These are phyloP conservation scores for Sphagnum fallax DNA, from an alignment of 228 moss, liverwort and hornwort genomes.

Conservation along the genomic window DNA sequence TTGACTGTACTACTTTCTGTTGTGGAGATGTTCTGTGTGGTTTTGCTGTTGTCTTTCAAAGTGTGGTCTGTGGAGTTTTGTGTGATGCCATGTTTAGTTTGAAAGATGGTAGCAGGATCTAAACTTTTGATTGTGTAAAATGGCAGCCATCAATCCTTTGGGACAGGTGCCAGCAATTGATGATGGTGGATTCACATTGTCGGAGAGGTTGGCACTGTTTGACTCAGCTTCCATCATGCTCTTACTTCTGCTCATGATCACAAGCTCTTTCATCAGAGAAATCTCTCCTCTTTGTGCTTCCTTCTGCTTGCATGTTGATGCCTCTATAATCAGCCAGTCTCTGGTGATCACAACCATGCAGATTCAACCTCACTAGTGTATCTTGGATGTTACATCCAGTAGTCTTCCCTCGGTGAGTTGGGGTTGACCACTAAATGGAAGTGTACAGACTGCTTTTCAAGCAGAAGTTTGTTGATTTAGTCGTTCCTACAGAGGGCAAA, in stretches of 20 bases:
- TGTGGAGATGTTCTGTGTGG: neutral
- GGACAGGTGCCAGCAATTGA: slow-evolving; percentile 51
- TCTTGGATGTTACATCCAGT: too few relatives aligned
- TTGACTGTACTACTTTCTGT: neutral
- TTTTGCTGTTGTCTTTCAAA: neutral
- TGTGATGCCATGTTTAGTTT: neutral
- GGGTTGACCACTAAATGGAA: too few relatives aligned
- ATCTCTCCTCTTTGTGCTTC: neutral
- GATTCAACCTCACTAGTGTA: too few relatives aligned
- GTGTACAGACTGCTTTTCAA: too few relatives aligned
- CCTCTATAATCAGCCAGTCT: too few relatives aligned
- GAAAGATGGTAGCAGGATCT: neutral
- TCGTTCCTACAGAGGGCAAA: neutral
- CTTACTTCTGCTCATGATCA: neutral
- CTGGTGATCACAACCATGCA: too few relatives aligned
- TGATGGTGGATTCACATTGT: slow-evolving; percentile 62
- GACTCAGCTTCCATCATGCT: neutral
- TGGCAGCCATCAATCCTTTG: slow-evolving; percentile 69
- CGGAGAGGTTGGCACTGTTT: slow-evolving; percentile 47
- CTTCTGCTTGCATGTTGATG: neutral
- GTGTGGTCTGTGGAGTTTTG: neutral
- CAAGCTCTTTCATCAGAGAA: neutral
- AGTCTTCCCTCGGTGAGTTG: too few relatives aligned
- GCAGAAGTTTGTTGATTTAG: too few relatives aligned
- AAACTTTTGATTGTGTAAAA: neutral